Evolutionary conservation across 208 protist species (phyloP).

Genomic region (Acanthamoeba quina): DNA sequence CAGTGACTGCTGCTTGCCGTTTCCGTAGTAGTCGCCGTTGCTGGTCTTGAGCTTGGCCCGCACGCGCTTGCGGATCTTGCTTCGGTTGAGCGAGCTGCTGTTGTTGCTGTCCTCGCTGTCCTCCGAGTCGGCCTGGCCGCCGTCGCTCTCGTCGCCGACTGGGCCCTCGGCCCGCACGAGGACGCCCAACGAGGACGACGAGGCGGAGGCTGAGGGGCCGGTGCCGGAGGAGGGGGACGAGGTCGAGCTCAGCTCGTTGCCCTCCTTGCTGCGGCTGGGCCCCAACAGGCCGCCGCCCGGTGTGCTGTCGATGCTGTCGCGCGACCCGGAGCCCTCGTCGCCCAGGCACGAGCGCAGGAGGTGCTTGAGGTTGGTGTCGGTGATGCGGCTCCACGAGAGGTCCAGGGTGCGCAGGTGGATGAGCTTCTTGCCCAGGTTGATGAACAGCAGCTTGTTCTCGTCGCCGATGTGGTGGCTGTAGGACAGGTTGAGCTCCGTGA

Average conservation of each 20-base stretch:
- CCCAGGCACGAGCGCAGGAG: slow-evolving; percentile 49
- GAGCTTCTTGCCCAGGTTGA: slow-evolving; percentile 23
- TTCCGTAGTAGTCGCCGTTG: neutral
- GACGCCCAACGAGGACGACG: neutral
- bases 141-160: slow-evolving; percentile 27
- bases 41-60: slow-evolving; percentile 49
- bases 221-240: neutral
- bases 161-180: neutral
- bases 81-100: neutral
- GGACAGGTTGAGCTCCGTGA: slow-evolving; percentile 51
- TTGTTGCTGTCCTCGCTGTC: slow-evolving; percentile 27
- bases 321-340: neutral
- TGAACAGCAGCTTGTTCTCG: slow-evolving; percentile 56
- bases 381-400: slow-evolving; percentile 55
- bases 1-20: neutral
- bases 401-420: slow-evolving; percentile 43
- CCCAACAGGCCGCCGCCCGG: neutral
- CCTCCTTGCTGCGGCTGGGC: neutral
- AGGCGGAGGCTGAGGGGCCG: neutral
- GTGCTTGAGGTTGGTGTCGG: slow-evolving; percentile 45
- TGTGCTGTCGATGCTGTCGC: slow-evolving; percentile 14
- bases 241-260: neutral
- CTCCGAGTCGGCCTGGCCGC: slow-evolving; percentile 20
- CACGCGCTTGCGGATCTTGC: slow-evolving; percentile 34
- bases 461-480: slow-evolving; percentile 66